Base-by-base conservation (phyloP, 768 basidiomycete genomes). In the Pleurotus tuoliensis region DNA sequence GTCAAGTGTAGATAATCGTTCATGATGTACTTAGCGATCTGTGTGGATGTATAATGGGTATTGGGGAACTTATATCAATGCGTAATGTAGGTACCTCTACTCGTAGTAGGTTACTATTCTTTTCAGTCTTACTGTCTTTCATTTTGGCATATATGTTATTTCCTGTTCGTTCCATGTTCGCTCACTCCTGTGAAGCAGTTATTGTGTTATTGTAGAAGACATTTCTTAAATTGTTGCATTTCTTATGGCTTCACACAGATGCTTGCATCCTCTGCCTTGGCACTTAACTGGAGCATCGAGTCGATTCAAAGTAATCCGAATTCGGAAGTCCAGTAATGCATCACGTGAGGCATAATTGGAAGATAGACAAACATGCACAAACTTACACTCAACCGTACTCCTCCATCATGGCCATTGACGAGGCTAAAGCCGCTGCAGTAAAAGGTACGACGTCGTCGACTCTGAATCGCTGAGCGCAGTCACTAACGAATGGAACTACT, bases 391-490 rank as follows among this genome's bases (percentile, higher is more conserved):
- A 53, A 51, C 49, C 49, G 49, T 51, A 16, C 34, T 47, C 59
- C 41, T 67, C 64, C 59, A 73, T 66, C 61, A 79, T 76, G 73
- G 66, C 73, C 56, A 62, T 73, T 45, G 72, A 73, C 68, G 71
- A 78, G 64, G 67, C 68, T 46, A 69, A 70, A 59, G 71, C 71
- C 60, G 77, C 73, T 47, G 79, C 80, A 66, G 76, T 83, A 63
- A 78, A 79, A 72, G 79, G 82, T 82, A 34, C 40, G 6, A 37
- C 47, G 18, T 55, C 47, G 7, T 48, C 43, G 15, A n/a, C 11
- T 34, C 9, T 8, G 22, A 18, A 30, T 20, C 12, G 20, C 37
- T 39, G 11, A 18, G 5, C 20, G 5, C 44, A 18, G 38, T 48
- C 24, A 60, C 18, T 9, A 30, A 47, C 48, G 25, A 47, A 41